Percentiles rank a stretch among this genome's conserved stretches.
Conservation (phyloP, 306 rosid genomes). For the Castanospermum australe region DNA sequence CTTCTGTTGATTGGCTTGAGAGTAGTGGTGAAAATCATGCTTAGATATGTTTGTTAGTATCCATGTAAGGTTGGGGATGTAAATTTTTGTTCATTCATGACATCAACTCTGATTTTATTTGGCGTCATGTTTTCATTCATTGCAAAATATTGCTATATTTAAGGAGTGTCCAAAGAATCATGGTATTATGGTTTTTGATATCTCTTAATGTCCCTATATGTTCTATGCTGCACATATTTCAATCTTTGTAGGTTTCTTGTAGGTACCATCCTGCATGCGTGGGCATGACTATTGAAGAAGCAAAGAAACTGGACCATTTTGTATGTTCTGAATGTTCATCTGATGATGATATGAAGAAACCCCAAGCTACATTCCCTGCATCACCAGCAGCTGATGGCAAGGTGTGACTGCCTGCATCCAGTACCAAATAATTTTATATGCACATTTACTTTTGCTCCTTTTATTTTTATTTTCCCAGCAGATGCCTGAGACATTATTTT, state of each 20-base stretch:
- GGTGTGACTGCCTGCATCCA: constrained; percentile 35
- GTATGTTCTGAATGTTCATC: constrained; percentile 72
- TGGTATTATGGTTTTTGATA: not conserved
- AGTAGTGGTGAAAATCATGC: not conserved
- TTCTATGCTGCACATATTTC: not conserved
- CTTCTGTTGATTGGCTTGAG: not conserved
- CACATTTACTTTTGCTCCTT: not conserved
- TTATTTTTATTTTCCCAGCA: not conserved
- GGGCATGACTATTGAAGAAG: constrained; percentile 72
- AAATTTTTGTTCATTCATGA: not conserved
- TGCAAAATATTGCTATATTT: not conserved
- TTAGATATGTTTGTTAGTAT: not conserved
- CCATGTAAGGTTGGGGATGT: not conserved
- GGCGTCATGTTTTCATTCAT: not conserved
- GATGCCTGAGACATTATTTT: not conserved
- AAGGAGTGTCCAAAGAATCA: not conserved
- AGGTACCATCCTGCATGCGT: constrained; percentile 93
- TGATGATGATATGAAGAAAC: constrained; percentile 53
- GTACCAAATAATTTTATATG: not conserved
- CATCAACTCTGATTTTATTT: not conserved
- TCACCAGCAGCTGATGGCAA: constrained; percentile 55
- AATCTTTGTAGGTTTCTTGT: constrained; percentile 25
- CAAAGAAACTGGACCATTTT: constrained; percentile 71
- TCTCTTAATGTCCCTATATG: not conserved
- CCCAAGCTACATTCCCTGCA: constrained; percentile 40